Evolutionary conservation across 495 filamentous ascomycete genomes (phyloP), one percentile per base, ranked within the genome.

Genomic region (Extremus antarcticus): DNA sequence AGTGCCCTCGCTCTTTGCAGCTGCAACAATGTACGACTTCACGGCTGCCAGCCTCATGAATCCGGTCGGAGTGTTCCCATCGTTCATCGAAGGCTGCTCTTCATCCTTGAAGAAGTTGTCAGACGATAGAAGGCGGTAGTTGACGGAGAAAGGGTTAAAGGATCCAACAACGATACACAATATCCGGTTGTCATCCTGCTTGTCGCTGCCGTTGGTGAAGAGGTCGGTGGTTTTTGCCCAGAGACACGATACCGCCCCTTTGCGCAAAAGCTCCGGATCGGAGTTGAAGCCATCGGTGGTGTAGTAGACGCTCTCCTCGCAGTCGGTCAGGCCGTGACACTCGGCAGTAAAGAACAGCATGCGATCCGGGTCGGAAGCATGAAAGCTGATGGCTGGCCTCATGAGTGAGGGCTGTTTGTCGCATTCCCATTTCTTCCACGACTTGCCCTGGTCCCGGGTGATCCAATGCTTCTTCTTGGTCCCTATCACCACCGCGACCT

Each of bases 11-110:
- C 88, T 85, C 59, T 81, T 83, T 24, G 85, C 83, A 19, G 90
- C 91, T 17, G 82, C 88, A 11, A 98, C 79, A 39, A 98, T 69
- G 65, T 84, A 96, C 54, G 85, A 84, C 64, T 90, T 92, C 50
- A 94, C 87, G 4, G 81, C 71, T 22, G 84, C 86, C 63, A 91
- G 71, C 64, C 84, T 87, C 43, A 84, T 76, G 51, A 95, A 75
- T 32, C 89, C 90, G 53, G 77, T 71, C 8, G 94, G 79, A 4
- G 84, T 77, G 23, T 83, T 78, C 40, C 83, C 80, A 23, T 78
- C 78, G 60, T 86, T 21, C 60, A 98, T 69, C 54, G 83, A 78
- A 0, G 87, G 85, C 71, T 95, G 90, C 3, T 73, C 65, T 25
- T 75, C 73, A 9, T 73, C 64, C 35, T 57, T 23, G 52, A 66